Evolutionary conservation across 2,329 filamentous ascomycete genomes (phyloP), one percentile per base, ranked within the genome.

Genomic region (Fusarium succisae): DNA sequence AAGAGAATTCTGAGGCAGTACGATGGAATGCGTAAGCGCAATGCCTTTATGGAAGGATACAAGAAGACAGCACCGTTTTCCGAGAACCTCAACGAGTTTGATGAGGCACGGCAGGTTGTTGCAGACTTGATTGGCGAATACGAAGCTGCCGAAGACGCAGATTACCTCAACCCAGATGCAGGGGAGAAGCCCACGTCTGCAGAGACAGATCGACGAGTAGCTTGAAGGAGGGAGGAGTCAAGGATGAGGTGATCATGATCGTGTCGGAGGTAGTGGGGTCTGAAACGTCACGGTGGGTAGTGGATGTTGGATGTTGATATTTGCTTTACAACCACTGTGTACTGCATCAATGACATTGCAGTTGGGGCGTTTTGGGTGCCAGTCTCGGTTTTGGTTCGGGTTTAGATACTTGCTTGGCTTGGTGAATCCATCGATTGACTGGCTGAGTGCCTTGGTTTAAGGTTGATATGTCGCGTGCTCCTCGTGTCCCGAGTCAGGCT

Each of bases 31-130:
- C 90, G 96, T 66, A 98, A 98, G 84, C 93, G 96, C 58, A 98
- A 98, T 82, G 96, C 96, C 56, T 99, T 98, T 83, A 89, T 99
- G 79, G 96, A 99, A 78, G 91, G 91, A 53, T 99, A 99, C 85
- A 98, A 98, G 85, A 96, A 96, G 82, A 97, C 97, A 68, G 92
- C 94, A 0, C 94, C 95, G 2, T 99, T 99, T 83, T 88, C 94
- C 0, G 96, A 98, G 75, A 96, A 95, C 48, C 86, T 99, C 47
- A 90, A 93, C 76, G 96, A 99, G 83, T 99, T 99, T 78, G 97
- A 99, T 81, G 95, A 98, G 83, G 94, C 96, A 39, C 91, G 94
- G 75, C 93, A 96, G 80, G 96, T 98, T 10, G 96, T 98, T 26
- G 91, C 92, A 78, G 96, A 98, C 82, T 85, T 98, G 72, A 96